These are phyloP conservation scores for Vanrija sp. DNA, from an alignment of 1,284 basidiomycete species.

Conservation along the genomic window DNA sequence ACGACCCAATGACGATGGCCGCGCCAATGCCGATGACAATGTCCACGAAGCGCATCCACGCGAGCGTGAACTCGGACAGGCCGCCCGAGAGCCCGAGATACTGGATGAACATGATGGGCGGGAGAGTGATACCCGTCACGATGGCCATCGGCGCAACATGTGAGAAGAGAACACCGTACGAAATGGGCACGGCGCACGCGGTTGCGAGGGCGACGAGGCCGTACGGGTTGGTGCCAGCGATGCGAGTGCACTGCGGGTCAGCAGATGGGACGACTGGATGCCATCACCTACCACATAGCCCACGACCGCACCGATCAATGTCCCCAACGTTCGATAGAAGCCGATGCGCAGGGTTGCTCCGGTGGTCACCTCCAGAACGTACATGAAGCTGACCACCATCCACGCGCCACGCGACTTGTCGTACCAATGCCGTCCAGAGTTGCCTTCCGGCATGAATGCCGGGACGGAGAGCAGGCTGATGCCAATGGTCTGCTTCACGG, in stretches of 20 bases:
- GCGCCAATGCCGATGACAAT: slow-evolving; percentile 47
- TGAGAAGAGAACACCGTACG: slow-evolving; percentile 46
- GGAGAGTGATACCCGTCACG: slow-evolving; percentile 49
- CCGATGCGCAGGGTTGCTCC: slow-evolving; percentile 52
- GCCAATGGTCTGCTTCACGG: slow-evolving; percentile 49
- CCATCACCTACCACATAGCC: slow-evolving; percentile 44
- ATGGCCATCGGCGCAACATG: slow-evolving; percentile 42
- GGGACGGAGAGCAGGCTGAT: slow-evolving; percentile 50
- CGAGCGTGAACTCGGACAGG: slow-evolving; percentile 27
- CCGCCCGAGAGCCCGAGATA: slow-evolving; percentile 35
- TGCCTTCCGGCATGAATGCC: slow-evolving; percentile 39
- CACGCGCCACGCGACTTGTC: slow-evolving; percentile 46
- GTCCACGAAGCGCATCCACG: slow-evolving; percentile 43
- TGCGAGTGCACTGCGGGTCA: slow-evolving; percentile 39
- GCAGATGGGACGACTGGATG: neutral
- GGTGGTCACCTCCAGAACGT: slow-evolving; percentile 51
- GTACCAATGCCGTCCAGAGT: slow-evolving; percentile 47
- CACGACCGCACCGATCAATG: slow-evolving; percentile 48
- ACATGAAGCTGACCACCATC: slow-evolving; percentile 50
- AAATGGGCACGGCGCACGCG: slow-evolving; percentile 42
- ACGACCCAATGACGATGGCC: slow-evolving; percentile 41
- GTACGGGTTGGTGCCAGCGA: slow-evolving; percentile 47
- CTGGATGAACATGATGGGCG: slow-evolving; percentile 49
- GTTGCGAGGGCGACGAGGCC: slow-evolving; percentile 49
- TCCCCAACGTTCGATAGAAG: slow-evolving; percentile 49